Conservation (phyloP, 2,329 filamentous ascomycete genomes). For the Xylariaceae sp. region DNA sequence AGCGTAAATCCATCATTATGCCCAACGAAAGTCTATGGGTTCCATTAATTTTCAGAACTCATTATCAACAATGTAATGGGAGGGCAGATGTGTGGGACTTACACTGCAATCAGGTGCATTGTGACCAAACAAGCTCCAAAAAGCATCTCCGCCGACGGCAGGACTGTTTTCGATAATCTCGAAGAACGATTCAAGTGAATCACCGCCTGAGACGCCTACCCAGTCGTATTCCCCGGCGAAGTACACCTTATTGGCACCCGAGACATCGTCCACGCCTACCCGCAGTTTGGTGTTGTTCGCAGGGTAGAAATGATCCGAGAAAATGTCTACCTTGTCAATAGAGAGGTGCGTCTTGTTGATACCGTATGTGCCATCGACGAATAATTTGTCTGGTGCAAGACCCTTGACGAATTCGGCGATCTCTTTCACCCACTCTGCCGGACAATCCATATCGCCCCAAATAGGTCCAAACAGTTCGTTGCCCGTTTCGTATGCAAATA, state of each 20-base stretch:
- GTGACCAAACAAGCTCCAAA: constrained; percentile 44
- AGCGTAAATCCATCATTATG: constrained; percentile 41
- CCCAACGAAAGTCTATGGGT: constrained; percentile 34
- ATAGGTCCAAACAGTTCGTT: constrained; percentile 42
- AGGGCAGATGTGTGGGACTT: constrained; percentile 9
- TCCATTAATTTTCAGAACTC: no score
- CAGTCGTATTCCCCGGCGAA: constrained; percentile 45
- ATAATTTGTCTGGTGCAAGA: constrained; percentile 39
- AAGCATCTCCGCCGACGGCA: constrained; percentile 35
- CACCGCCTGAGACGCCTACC: constrained; percentile 29
- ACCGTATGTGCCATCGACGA: constrained; percentile 45
- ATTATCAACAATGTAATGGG: not conserved
- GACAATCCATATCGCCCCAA: constrained; percentile 40
- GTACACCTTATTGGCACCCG: constrained; percentile 33
- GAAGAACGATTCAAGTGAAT: constrained; percentile 36
- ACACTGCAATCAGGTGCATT: constrained; percentile 40
- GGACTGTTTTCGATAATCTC: constrained; percentile 34
- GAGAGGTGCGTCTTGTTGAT: constrained; percentile 38
- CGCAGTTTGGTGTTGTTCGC: constrained; percentile 34
- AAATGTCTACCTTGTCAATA: constrained; percentile 41
- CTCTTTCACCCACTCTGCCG: constrained; percentile 37
- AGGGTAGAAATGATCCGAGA: constrained; percentile 45
- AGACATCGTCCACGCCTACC: constrained; percentile 33
- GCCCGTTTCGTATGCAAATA: constrained; percentile 45
- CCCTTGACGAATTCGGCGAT: constrained; percentile 38